These are phyloP conservation scores for Trichocladium uniseriatum DNA, from an alignment of 495 filamentous ascomycete species.

Conservation along the genomic window DNA sequence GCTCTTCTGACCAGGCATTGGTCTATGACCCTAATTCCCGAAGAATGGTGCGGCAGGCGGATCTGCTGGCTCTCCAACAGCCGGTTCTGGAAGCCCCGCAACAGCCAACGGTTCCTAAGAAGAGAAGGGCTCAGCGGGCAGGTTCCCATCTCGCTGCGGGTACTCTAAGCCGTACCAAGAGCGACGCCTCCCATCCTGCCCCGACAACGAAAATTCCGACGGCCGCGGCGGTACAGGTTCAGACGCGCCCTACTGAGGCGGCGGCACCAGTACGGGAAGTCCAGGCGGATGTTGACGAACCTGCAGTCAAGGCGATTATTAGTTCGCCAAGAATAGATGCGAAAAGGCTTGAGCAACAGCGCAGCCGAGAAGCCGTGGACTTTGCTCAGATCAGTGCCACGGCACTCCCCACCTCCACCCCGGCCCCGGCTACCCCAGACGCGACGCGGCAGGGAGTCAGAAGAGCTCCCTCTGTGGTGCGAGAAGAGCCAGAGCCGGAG, in stretches of 20 bases:
- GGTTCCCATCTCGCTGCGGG: constrained; percentile 31
- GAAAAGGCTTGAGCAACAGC: constrained; percentile 11
- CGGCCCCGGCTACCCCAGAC: not conserved
- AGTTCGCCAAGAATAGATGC: constrained; percentile 16
- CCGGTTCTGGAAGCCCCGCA: constrained; percentile 38
- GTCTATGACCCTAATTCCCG: constrained; percentile 52
- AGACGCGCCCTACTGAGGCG: not conserved
- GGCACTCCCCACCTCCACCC: not conserved
- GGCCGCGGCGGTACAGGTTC: not conserved
- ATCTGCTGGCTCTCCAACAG: constrained; percentile 30
- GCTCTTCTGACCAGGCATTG: constrained; percentile 29
- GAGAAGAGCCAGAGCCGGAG: constrained; percentile 51
- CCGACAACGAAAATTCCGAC: constrained; percentile 25
- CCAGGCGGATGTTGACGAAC: constrained; percentile 7
- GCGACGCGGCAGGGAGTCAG: constrained; percentile 16
- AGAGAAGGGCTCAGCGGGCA: constrained; percentile 39
- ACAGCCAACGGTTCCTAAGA: constrained; percentile 42
- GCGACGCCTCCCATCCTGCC: constrained; percentile 23
- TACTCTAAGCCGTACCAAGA: constrained; percentile 23
- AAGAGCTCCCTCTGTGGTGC: constrained; percentile 53
- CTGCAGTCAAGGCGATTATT: constrained; percentile 11
- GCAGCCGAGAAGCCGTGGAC: not conserved
- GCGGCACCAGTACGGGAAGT: not conserved
- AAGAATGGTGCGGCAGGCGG: constrained; percentile 38
- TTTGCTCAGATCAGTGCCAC: not conserved